These are phyloP conservation scores for Neopestalotiopsis sp. DNA, from an alignment of 2,329 filamentous ascomycete genomes.

Conservation along the genomic window DNA sequence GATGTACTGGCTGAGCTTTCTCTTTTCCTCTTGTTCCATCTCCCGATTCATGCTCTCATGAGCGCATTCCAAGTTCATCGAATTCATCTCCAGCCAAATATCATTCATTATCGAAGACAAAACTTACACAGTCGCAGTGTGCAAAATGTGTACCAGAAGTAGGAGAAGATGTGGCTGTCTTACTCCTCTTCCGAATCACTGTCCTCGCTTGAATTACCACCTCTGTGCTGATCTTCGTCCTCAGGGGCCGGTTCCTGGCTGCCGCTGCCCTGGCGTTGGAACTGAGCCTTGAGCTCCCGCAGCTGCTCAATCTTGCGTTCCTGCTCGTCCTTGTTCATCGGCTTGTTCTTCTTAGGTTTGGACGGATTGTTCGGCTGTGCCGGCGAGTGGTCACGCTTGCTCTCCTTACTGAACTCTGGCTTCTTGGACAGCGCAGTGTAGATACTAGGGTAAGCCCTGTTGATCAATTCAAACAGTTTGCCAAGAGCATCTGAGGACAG, in stretches of 20 bases:
- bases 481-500: constrained; percentile 59
- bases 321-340: constrained; percentile 76
- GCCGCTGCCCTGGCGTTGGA: constrained; percentile 50
- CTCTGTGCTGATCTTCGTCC: constrained; percentile 38
- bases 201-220: constrained; percentile 55
- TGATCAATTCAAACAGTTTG: constrained; percentile 52
- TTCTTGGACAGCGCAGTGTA: constrained; percentile 39
- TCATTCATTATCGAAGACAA: neutral
- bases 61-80: neutral
- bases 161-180: neutral
- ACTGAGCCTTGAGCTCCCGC: constrained; percentile 61
- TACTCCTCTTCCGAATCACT: constrained; percentile 56
- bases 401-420: constrained; percentile 31
- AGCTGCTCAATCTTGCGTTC: constrained; percentile 70
- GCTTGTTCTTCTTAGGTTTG: constrained; percentile 76
- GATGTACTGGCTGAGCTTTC: neutral
- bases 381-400: constrained; percentile 28
- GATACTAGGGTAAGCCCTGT: constrained; percentile 43
- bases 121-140: neutral
- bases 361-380: constrained; percentile 40
- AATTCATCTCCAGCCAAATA: constrained; percentile 3
- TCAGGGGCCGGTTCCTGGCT: constrained; percentile 50
- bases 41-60: neutral
- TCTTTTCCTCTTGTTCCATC: neutral
- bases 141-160: neutral